Evolutionary conservation across 169 alveolate species (phyloP), one percentile per base, ranked within the genome.

Genomic region (Cryptosporidium parvum): DNA sequence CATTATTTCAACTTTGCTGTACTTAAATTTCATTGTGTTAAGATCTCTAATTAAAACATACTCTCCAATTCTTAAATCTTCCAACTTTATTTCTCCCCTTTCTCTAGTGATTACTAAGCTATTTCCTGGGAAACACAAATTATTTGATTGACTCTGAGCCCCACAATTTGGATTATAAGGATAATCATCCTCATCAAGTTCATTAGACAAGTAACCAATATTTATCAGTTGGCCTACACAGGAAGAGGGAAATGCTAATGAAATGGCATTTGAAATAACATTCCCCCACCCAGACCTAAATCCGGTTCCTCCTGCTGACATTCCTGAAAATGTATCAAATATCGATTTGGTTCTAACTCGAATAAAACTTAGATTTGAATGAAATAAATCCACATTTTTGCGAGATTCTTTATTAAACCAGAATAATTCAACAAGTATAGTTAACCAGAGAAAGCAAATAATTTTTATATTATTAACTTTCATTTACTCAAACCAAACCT

Each of bases 211-310:
- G 23, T 80, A 80, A 4, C 89, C 89, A 23, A 80, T 80, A 51
- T 80, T 80, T 1, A 80, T 37, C 42, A 80, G 33, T n/a, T 80
- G 80, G 3, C 89, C 89, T 9, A 80, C 67, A 37, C 89, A 80
- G 0, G 89, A 80, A 7, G 89, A 62, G 3, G 89, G 89, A 80
- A 80, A 80, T 29, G 80, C 12, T 45, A 80, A 12, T 80, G 73
- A 44, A 18, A 80, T 44, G 0, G 89, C 44, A 42, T 59, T 65
- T 29, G 89, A 80, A 80, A 80, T 59, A 33, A 80, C 89, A 80
- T 80, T 80, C 16, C 89, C 89, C 89, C 89, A 80, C 23, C 75
- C 89, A 1, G 89, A 80, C 62, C 69, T 59, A 26, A 80, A 80
- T 16, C 68, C 70, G 4, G 45, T 56, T 2, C 58, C 14, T 37